Percentiles rank a stretch among this genome's conserved stretches.
Conservation (phyloP, 2,329 filamentous ascomycete species). For the Aureobasidium uvarum region DNA sequence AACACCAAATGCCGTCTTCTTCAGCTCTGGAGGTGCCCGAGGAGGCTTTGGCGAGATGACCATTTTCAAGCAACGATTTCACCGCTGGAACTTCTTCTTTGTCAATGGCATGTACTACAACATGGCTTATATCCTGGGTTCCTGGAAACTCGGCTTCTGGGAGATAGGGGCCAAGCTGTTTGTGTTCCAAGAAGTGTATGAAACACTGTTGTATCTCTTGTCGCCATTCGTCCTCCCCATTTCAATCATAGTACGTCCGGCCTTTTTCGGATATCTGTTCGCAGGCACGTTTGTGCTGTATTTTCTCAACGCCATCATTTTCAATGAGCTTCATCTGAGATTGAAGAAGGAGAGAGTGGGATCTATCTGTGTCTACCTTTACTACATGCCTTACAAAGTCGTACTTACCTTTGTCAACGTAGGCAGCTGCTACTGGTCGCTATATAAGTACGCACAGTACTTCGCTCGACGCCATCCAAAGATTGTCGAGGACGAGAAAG, state of each 20-base stretch:
- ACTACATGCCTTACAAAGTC: constrained; percentile 50
- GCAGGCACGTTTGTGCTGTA: constrained; percentile 45
- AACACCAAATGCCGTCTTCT: constrained; percentile 48
- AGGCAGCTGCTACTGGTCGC: constrained; percentile 34
- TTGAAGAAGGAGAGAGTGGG: constrained; percentile 46
- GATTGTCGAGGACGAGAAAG: constrained; percentile 50
- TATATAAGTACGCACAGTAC: constrained; percentile 46
- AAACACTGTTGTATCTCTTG: constrained; percentile 48
- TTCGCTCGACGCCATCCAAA: constrained; percentile 51
- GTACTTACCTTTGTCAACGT: constrained; percentile 49
- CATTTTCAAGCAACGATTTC: constrained; percentile 53
- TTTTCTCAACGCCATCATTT: constrained; percentile 46
- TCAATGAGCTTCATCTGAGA: constrained; percentile 52
- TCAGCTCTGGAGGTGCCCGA: constrained; percentile 42
- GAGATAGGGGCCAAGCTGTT: constrained; percentile 53
- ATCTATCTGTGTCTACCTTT: constrained; percentile 42
- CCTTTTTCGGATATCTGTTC: constrained; percentile 44
- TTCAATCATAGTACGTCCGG: constrained; percentile 45
- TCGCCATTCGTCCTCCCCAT: constrained; percentile 50
- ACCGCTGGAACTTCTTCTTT: constrained; percentile 55
- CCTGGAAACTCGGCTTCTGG: constrained; percentile 51
- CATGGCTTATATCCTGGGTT: constrained; percentile 47
- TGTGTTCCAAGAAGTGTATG: constrained; percentile 52
- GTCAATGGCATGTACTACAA: constrained; percentile 52
- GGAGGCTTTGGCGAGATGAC: constrained; percentile 56